Evolutionary conservation across 2,329 filamentous ascomycete species (phyloP), one percentile per base, ranked within the genome.

Genomic region (Periconia macrospinosa): DNA sequence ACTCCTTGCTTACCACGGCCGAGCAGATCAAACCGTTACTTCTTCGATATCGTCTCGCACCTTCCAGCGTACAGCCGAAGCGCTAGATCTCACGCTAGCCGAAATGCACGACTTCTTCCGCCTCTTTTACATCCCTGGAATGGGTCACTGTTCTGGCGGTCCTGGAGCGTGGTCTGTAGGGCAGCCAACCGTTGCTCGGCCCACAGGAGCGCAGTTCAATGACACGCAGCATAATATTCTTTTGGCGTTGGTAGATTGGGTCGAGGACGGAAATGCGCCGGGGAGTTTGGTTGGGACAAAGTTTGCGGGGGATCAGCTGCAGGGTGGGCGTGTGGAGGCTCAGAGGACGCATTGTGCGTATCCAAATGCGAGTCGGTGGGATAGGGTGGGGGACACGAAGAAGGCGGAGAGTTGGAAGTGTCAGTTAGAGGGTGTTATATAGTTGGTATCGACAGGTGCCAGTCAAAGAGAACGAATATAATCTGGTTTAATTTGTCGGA

Each of bases 1-100:
- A 42, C 30, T 61, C 9, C 43, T 61, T 10, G 52, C 20, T 18
- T 61, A 46, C 17, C 59, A 61, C 41, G 59, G 59, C 13, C 45
- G 45, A 1, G 44, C 46, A 37, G 59, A 61, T 49, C 30, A 71
- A 17, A 68, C 77, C 53, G 78, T 81, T 54, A 73, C 74, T 2
- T 30, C 60, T 30, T 74, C 71, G 0, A 75, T 67, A 75, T 79
- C 37, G 79, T 78, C 8, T 74, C 79, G 41, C 79, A 79, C 64
- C 83, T 78, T 79, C 78, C 62, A 68, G 71, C 70, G 74, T 30
- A 75, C 80, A 1, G 51, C 64, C 8, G 53, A 53, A 23, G 41
- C 51, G 15, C 45, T 54, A 2, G 44, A 55, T 13, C 56, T 68
- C 0, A 48, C 61, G 1, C 37, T 58, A 1, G 47, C 52, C 0